phyloP scores from a whole-genome alignment of 148 eudicot genomes.

The Rhododendron williamsianum region DNA sequence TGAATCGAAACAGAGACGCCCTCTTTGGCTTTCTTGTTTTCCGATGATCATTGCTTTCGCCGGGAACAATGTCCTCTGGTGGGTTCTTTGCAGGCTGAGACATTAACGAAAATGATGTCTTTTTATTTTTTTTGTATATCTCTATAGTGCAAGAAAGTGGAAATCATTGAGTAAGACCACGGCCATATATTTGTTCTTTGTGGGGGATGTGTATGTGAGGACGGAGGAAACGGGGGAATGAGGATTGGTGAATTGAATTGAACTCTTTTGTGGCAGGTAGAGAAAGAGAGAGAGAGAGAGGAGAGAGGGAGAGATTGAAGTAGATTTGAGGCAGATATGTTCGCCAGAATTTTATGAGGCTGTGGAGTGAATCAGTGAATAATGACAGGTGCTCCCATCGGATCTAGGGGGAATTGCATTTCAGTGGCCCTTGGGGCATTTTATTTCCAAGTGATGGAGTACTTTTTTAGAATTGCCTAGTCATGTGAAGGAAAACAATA shows the following conservation, averaged over 20 bases:
- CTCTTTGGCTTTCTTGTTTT: conserved; percentile 10
- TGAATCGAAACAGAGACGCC: conserved; percentile 18
- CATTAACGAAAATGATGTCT: neutral
- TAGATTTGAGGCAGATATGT: neutral
- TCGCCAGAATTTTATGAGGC: neutral
- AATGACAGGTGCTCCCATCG: neutral
- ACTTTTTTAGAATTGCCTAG: too few relatives aligned
- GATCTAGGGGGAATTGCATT: neutral
- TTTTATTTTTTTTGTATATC: neutral
- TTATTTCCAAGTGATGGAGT: too few relatives aligned
- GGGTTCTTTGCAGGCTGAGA: neutral
- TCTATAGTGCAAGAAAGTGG: neutral
- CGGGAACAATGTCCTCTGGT: conserved; percentile 5
- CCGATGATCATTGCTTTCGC: neutral
- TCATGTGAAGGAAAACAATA: too few relatives aligned
- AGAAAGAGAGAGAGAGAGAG: neutral
- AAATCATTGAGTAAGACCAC: neutral
- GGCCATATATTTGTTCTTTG: neutral
- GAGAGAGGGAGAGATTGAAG: neutral
- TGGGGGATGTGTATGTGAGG: neutral
- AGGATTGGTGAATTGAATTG: neutral
- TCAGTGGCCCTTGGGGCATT: too few relatives aligned
- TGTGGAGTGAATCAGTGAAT: neutral
- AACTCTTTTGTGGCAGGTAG: neutral
- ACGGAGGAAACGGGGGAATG: neutral